phyloP scores from a whole-genome alignment of 495 filamentous ascomycete genomes.

The Aspergillus olivimuriae region DNA sequence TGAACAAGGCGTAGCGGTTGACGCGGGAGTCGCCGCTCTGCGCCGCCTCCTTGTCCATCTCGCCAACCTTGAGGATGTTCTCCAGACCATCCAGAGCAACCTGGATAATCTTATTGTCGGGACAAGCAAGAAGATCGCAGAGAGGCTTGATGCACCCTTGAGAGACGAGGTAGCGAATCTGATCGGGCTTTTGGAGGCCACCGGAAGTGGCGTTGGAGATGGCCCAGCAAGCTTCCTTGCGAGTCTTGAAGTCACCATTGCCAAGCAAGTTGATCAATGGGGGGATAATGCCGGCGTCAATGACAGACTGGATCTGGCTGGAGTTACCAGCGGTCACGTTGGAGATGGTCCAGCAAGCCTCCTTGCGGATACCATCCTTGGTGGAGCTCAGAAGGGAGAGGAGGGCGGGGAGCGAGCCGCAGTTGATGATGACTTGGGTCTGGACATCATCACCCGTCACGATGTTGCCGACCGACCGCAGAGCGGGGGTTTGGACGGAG shows the following conservation, averaged over 20 bases:
- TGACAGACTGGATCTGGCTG: slow-evolving; percentile 92
- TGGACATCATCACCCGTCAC: slow-evolving; percentile 98
- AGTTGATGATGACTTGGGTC: slow-evolving; percentile 99
- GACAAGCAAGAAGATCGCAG: slow-evolving; percentile 92
- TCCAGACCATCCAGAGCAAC: slow-evolving; percentile 97
- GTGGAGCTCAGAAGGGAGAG: slow-evolving; percentile 88
- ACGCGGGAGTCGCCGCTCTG: slow-evolving; percentile 62
- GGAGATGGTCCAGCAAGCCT: slow-evolving; percentile 99
- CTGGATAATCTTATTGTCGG: slow-evolving; percentile 99
- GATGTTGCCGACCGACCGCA: slow-evolving; percentile 97
- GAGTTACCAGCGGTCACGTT: slow-evolving; percentile 99
- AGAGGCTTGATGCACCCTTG: slow-evolving; percentile 96
- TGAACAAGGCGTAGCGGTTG: slow-evolving; percentile 96
- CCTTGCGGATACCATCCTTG: slow-evolving; percentile 99
- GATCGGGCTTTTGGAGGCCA: slow-evolving; percentile 95
- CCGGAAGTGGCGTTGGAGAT: slow-evolving; percentile 99
- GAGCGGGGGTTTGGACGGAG: slow-evolving; percentile 95
- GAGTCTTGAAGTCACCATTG: slow-evolving; percentile 97
- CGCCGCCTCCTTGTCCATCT: slow-evolving; percentile 91
- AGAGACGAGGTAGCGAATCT: slow-evolving; percentile 89
- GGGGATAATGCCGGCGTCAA: slow-evolving; percentile 94
- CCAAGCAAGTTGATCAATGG: slow-evolving; percentile 92
- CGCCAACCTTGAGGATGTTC: slow-evolving; percentile 99
- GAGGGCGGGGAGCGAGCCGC: slow-evolving; percentile 84
- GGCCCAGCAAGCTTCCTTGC: slow-evolving; percentile 99